These are phyloP conservation scores for Thymus mandschuricus DNA, from an alignment of 257 asterid species.

Conservation along the genomic window DNA sequence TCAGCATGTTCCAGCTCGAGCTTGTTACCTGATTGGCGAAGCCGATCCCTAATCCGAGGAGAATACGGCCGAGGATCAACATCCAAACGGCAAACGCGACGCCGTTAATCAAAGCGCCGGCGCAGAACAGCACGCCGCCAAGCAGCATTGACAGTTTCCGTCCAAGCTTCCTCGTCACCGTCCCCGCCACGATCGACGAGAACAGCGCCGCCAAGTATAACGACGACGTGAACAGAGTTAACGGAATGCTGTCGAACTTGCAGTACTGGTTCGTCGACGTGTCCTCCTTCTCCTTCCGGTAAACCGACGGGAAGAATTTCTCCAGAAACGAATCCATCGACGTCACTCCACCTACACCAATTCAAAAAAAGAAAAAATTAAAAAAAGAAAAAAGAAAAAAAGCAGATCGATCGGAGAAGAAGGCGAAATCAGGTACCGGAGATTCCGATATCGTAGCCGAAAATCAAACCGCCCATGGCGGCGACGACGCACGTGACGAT, in stretches of 20 bases:
- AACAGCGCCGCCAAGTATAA: slow-evolving; percentile 77
- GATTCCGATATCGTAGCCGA: slow-evolving; percentile 89
- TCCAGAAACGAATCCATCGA: slow-evolving; percentile 76
- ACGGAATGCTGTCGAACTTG: slow-evolving; percentile 67
- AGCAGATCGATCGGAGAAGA: neutral
- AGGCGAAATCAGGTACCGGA: slow-evolving; percentile 38
- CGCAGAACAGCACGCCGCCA: slow-evolving; percentile 73
- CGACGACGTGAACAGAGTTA: slow-evolving; percentile 86
- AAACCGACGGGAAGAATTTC: slow-evolving; percentile 68
- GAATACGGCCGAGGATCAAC: slow-evolving; percentile 78
- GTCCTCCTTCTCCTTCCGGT: slow-evolving; percentile 47
- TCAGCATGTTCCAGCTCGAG: too few species aligned
- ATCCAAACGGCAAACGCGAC: slow-evolving; percentile 64
- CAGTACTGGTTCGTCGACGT: slow-evolving; percentile 74
- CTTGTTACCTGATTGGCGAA: slow-evolving; percentile 78
- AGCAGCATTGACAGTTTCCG: slow-evolving; percentile 73
- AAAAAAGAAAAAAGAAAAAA: neutral
- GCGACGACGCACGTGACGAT: slow-evolving; percentile 76
- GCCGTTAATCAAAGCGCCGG: slow-evolving; percentile 79
- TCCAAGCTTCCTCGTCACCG: slow-evolving; percentile 66
- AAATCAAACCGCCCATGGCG: slow-evolving; percentile 93
- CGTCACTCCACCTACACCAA: slow-evolving; percentile 76
- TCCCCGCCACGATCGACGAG: slow-evolving; percentile 70
- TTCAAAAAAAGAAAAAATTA: neutral
- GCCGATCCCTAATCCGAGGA: slow-evolving; percentile 87